Percentiles rank a stretch among this genome's conserved stretches.
phyloP scores from a whole-genome alignment of 2,329 filamentous ascomycete genomes.

The Cladophialophora bantiana region DNA sequence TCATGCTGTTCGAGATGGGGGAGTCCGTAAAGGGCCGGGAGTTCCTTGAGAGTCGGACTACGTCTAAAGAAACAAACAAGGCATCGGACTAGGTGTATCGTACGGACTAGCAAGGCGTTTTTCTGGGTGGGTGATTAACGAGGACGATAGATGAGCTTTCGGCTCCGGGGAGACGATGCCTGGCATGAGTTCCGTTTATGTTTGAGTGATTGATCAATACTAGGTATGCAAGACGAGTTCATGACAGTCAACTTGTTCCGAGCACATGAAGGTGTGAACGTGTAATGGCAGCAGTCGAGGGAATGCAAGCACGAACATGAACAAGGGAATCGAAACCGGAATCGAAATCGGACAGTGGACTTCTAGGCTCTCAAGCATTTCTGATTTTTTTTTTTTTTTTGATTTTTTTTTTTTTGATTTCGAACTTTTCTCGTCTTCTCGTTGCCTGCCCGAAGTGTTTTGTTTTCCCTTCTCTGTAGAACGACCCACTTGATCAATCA shows the following conservation, averaged over 20 bases:
- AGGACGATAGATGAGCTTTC: too few relatives aligned
- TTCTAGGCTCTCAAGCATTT: not conserved
- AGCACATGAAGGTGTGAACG: too few relatives aligned
- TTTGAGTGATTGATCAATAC: constrained; percentile 6
- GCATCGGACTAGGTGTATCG: not conserved
- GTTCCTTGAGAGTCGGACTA: not conserved
- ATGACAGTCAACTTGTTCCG: too few relatives aligned
- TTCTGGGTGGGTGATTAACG: not conserved
- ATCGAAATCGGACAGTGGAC: not conserved
- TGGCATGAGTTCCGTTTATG: constrained; percentile 1
- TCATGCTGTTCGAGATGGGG: not conserved
- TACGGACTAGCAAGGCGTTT: not conserved
- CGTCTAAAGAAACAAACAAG: not conserved
- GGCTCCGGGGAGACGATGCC: not conserved
- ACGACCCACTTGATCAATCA: too few relatives aligned
- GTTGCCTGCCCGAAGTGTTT: too few relatives aligned
- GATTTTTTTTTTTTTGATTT: not conserved
- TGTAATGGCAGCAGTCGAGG: too few relatives aligned
- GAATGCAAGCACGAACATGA: too few relatives aligned
- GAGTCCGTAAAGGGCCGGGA: not conserved
- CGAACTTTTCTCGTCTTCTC: too few relatives aligned
- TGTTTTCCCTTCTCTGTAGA: too few relatives aligned
- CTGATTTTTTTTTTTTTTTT: not conserved
- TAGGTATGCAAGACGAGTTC: not conserved
- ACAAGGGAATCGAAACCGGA: too few relatives aligned